A percentile compares a stretch with the other conserved stretches of the same genome.
These are phyloP conservation scores for Sporothrix sp. DNA, from an alignment of 2,329 filamentous ascomycete species.

Conservation along the genomic window DNA sequence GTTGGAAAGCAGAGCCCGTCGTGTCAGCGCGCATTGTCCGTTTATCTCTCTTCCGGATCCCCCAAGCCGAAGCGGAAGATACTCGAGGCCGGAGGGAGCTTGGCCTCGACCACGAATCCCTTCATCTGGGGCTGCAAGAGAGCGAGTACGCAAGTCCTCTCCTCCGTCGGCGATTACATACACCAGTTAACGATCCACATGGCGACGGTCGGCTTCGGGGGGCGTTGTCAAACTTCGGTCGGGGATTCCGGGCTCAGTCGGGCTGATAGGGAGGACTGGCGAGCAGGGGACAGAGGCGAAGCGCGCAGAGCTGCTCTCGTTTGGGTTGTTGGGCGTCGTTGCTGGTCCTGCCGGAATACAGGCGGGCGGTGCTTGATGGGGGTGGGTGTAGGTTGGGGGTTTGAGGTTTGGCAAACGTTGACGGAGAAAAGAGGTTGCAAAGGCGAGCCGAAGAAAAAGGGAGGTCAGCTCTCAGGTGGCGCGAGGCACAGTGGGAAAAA, in stretches of 20 bases:
- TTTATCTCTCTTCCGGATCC: not conserved
- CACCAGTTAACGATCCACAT: conserved; percentile 98
- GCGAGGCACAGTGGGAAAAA: not conserved
- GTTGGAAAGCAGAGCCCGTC: conserved; percentile 14
- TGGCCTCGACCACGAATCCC: no score
- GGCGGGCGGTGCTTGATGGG: not conserved
- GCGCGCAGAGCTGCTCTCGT: no score
- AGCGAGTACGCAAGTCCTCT: no score
- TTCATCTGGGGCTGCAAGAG: no score
- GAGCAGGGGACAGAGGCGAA: no score
- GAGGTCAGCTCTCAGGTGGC: not conserved
- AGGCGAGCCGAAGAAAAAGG: no score
- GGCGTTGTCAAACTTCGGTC: not conserved
- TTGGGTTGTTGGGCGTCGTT: no score
- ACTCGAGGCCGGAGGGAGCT: no score
- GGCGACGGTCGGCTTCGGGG: conserved; percentile 23
- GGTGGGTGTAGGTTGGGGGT: not conserved
- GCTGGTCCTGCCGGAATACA: not conserved
- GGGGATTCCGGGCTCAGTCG: not conserved
- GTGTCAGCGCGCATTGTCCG: conserved; percentile 22
- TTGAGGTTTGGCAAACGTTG: not conserved
- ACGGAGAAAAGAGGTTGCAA: not conserved
- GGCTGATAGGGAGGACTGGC: not conserved
- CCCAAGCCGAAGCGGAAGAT: no score
- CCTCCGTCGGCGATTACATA: conserved; percentile 39